These are phyloP conservation scores for Udeniomyces megalosporus DNA, from an alignment of 768 basidiomycete species.

Conservation along the genomic window DNA sequence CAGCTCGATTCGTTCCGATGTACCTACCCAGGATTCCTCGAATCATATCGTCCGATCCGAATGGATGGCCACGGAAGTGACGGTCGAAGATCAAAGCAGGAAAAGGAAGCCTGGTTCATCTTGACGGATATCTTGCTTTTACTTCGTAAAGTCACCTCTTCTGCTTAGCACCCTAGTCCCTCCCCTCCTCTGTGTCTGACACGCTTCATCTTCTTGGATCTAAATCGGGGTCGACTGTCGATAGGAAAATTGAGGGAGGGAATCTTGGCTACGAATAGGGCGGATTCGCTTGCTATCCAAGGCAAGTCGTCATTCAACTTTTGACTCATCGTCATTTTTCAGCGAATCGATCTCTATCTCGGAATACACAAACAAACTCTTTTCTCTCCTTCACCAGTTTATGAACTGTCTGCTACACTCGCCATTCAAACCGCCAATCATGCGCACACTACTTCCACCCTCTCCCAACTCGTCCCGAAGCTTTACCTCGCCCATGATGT, in stretches of 20 bases:
- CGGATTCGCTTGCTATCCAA: slow-evolving; percentile 2
- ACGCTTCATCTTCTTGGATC: too few species aligned
- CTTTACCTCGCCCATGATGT: slow-evolving; percentile 1
- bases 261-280: background rate
- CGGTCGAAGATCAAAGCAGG: too few species aligned
- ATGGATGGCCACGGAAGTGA: background rate
- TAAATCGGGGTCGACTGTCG: background rate
- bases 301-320: background rate
- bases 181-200: too few species aligned
- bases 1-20: too few species aligned
- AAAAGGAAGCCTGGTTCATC: slow-evolving; percentile 5
- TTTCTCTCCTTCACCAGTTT: background rate
- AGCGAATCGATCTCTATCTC: background rate
- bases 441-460: slow-evolving; percentile 1
- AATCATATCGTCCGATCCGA: too few species aligned
- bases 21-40: too few species aligned
- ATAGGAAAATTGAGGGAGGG: slow-evolving; percentile 12
- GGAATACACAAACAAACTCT: too few species aligned
- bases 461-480: slow-evolving; percentile 4
- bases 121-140: slow-evolving; percentile 8
- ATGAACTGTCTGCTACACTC: slow-evolving; percentile 3
- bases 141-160: background rate
- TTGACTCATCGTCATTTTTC: too few species aligned
- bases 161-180: background rate
- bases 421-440: slow-evolving; percentile 6